phyloP scores from a whole-genome alignment of 805 yeast genomes.

The Cyberlindnera maritima region DNA sequence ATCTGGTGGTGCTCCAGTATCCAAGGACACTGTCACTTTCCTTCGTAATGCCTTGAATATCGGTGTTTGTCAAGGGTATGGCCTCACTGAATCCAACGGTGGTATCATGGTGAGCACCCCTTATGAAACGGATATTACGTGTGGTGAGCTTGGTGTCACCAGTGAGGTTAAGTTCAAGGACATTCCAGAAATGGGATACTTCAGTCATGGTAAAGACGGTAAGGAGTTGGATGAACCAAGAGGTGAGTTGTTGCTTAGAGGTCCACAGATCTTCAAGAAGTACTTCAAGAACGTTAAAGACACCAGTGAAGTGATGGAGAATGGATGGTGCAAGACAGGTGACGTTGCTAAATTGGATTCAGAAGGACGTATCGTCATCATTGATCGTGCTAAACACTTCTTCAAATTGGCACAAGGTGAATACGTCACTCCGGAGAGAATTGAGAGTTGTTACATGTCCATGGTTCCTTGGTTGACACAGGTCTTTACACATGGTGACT shows the following conservation, averaged over 20 bases:
- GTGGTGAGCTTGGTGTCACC: conserved; percentile 49
- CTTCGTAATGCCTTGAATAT: conserved; percentile 48
- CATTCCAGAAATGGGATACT: conserved; percentile 47
- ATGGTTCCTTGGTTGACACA: conserved; percentile 51
- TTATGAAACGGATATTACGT: conserved; percentile 36
- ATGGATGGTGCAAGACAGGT: conserved; percentile 60
- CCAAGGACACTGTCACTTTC: conserved; percentile 50
- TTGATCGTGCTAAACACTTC: conserved; percentile 65
- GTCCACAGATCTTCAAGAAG: conserved; percentile 51
- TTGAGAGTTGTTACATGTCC: conserved; percentile 55
- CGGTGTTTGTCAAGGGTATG: conserved; percentile 52
- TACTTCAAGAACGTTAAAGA: conserved; percentile 50
- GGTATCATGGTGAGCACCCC: conserved; percentile 40
- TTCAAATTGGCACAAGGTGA: conserved; percentile 58
- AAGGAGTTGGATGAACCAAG: conserved; percentile 17
- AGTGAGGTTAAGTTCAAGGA: conserved; percentile 53
- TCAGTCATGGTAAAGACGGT: conserved; percentile 28
- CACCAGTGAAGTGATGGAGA: conserved; percentile 41
- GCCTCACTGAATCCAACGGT: conserved; percentile 63
- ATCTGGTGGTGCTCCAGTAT: conserved; percentile 61
- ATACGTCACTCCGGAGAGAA: conserved; percentile 63
- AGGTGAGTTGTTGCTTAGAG: conserved; percentile 59
- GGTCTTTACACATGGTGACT: conserved; percentile 62
- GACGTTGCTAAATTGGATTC: conserved; percentile 44
- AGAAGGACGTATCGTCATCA: conserved; percentile 39